Conservation (phyloP, 2,329 filamentous ascomycete genomes). For the Colletotrichum aenigma region DNA sequence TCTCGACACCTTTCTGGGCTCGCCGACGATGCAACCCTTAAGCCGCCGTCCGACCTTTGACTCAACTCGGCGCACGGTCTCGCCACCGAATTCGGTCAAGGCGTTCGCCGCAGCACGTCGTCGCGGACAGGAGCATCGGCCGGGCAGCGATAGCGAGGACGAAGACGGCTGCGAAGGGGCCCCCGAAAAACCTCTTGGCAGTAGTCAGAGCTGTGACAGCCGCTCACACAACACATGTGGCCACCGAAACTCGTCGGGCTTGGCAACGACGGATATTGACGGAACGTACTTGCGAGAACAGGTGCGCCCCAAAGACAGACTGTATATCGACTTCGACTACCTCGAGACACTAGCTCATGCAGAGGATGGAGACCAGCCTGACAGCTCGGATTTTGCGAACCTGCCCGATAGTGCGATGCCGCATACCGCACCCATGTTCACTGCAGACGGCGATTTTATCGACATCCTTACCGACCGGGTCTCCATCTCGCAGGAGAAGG, state of each 20-base stretch:
- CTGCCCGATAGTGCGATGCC: slow-evolving; percentile 53
- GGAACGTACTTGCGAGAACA: slow-evolving; percentile 75
- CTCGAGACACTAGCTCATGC: slow-evolving; percentile 86
- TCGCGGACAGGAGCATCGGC: slow-evolving; percentile 69
- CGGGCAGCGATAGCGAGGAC: slow-evolving; percentile 36
- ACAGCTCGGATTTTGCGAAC: slow-evolving; percentile 43
- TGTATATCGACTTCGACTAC: slow-evolving; percentile 90
- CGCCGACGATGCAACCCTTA: not conserved
- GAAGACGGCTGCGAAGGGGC: slow-evolving; percentile 50
- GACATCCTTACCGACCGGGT: slow-evolving; percentile 48
- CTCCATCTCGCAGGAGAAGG: slow-evolving; percentile 49
- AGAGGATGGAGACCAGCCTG: slow-evolving; percentile 32
- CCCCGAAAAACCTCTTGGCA: slow-evolving; percentile 69
- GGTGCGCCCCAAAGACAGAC: slow-evolving; percentile 68
- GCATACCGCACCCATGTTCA: slow-evolving; percentile 46
- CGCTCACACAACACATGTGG: slow-evolving; percentile 62
- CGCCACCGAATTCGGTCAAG: slow-evolving; percentile 89
- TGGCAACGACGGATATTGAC: slow-evolving; percentile 70
- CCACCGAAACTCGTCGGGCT: slow-evolving; percentile 53
- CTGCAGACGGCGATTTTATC: slow-evolving; percentile 60
- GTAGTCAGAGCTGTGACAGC: slow-evolving; percentile 61
- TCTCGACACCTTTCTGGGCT: not conserved
- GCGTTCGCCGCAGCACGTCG: slow-evolving; percentile 91
- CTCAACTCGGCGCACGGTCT: slow-evolving; percentile 38
- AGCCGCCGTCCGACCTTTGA: slow-evolving; percentile 60